Evolutionary conservation across 768 basidiomycete species (phyloP).

Genomic region (Baorangia bicolor): DNA sequence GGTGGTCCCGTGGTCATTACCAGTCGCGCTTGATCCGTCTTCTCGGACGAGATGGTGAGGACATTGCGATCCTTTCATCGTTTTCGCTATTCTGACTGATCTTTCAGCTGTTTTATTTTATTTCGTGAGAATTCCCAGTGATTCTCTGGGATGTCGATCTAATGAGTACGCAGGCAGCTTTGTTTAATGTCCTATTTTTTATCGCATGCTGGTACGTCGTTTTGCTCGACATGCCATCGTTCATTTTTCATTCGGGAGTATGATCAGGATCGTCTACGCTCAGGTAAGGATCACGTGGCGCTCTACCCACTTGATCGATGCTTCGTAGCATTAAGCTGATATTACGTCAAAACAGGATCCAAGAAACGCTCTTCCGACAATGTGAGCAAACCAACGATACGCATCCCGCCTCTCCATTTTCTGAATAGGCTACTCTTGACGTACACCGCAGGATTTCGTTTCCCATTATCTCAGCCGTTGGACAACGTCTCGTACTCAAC

Average conservation of each 20-base stretch:
- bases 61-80: background rate
- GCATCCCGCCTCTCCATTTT: background rate
- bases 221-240: background rate
- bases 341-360: slow-evolving; percentile 11
- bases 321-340: too few relatives aligned
- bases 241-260: background rate
- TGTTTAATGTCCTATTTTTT: slow-evolving; percentile 4
- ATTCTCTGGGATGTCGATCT: background rate
- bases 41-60: slow-evolving; percentile 29
- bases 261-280: slow-evolving; percentile 6
- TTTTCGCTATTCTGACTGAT: background rate
- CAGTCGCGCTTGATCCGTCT: slow-evolving; percentile 13
- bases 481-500: slow-evolving; percentile 26
- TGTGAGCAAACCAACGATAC: slow-evolving; percentile 6
- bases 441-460: slow-evolving; percentile 2
- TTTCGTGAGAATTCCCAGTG: background rate
- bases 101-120: slow-evolving; percentile 18
- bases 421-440: background rate
- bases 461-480: slow-evolving; percentile 13
- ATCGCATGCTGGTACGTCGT: slow-evolving; percentile 18
- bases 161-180: slow-evolving; percentile 1
- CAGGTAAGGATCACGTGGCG: slow-evolving; percentile 3
- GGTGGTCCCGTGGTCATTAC: background rate
- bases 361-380: slow-evolving; percentile 6
- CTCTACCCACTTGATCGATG: too few relatives aligned